A percentile compares a stretch with the other conserved stretches of the same genome.
Evolutionary conservation across 164 flowering plant genomes (phyloP).

Genomic region (Liriodendron chinense): DNA sequence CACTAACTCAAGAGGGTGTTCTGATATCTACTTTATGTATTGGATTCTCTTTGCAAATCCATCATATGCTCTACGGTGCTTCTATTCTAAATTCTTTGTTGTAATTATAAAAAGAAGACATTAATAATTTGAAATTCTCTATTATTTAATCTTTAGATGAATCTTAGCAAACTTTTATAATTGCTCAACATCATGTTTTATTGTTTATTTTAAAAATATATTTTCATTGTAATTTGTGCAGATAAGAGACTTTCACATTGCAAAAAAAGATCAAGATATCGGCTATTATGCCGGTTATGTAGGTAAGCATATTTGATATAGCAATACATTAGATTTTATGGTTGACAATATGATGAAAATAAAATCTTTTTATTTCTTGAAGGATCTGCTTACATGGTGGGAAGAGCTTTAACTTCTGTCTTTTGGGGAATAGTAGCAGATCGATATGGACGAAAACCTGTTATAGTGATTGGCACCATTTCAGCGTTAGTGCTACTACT

Average conservation of each 20-base stretch:
- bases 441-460: constrained; percentile 80
- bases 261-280: constrained; percentile 69
- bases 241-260: constrained; percentile 70
- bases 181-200: neutral
- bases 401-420: constrained; percentile 79
- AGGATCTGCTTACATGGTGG: constrained; percentile 83
- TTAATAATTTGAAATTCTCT: neutral
- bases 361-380: constrained; percentile 3
- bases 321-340: neutral
- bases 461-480: constrained; percentile 50
- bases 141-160: neutral
- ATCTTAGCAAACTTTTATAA: neutral
- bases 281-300: constrained; percentile 74
- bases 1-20: too few relatives aligned
- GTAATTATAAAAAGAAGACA: neutral
- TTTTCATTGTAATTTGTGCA: constrained; percentile 16
- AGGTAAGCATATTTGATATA: constrained; percentile 36
- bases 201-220: neutral
- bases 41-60: too few relatives aligned
- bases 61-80: too few relatives aligned
- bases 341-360: neutral
- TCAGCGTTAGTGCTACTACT: constrained; percentile 59
- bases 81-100: too few relatives aligned
- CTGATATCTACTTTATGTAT: too few relatives aligned
- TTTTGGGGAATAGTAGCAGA: constrained; percentile 82